phyloP scores from a whole-genome alignment of 805 yeast genomes.

The Candida schatavii region DNA sequence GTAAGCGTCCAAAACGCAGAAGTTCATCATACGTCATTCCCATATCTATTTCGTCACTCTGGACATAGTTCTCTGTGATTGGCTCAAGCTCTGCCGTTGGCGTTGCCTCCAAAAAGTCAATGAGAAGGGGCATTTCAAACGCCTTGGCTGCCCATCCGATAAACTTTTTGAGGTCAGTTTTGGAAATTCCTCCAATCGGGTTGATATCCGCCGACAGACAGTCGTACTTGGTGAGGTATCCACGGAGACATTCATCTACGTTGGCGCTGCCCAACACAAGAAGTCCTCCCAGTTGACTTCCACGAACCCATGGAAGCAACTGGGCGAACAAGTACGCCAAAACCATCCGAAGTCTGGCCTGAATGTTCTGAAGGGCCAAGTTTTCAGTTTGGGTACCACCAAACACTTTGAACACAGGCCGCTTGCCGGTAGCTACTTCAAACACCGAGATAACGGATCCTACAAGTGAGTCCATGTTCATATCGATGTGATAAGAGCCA shows the following conservation, averaged over 20 bases:
- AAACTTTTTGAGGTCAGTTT: slow-evolving; percentile 84
- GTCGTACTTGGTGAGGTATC: slow-evolving; percentile 94
- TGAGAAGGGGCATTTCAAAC: slow-evolving; percentile 74
- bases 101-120: slow-evolving; percentile 80
- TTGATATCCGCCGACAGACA: slow-evolving; percentile 96
- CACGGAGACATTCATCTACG: slow-evolving; percentile 94
- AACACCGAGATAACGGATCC: slow-evolving; percentile 70
- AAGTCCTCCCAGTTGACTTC: slow-evolving; percentile 66
- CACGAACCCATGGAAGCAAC: slow-evolving; percentile 90
- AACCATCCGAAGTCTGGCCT: slow-evolving; percentile 95
- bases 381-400: slow-evolving; percentile 94
- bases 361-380: slow-evolving; percentile 92
- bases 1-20: slow-evolving; percentile 81
- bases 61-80: slow-evolving; percentile 86
- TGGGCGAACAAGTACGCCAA: slow-evolving; percentile 91
- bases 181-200: slow-evolving; percentile 98
- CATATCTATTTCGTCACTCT: slow-evolving; percentile 96
- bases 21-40: slow-evolving; percentile 96
- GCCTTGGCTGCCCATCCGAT: slow-evolving; percentile 71
- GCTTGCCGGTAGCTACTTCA: slow-evolving; percentile 86
- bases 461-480: slow-evolving; percentile 88
- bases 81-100: slow-evolving; percentile 99
- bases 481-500: slow-evolving; percentile 87
- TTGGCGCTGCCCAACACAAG: slow-evolving; percentile 94
- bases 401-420: slow-evolving; percentile 84